Evolutionary conservation across 2,329 filamentous ascomycete species (phyloP).

Genomic region (Hymenoscyphus fructigenus): DNA sequence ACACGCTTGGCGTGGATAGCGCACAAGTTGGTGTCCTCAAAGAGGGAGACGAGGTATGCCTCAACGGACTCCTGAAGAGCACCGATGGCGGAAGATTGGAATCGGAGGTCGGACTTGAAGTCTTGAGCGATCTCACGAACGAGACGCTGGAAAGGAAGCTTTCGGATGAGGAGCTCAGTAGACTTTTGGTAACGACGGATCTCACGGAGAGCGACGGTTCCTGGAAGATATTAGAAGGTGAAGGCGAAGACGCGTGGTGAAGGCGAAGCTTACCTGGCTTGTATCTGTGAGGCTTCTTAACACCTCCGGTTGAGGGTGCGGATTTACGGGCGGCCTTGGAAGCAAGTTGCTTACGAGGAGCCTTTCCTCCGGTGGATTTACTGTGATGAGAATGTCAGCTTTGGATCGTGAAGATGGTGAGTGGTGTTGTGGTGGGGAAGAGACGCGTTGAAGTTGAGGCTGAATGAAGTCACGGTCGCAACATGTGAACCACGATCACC

Average conservation of each 20-base stretch:
- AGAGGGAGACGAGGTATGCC: slow-evolving; percentile 96
- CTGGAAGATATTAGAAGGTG: slow-evolving; percentile 30
- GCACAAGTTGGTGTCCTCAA: slow-evolving; percentile 98
- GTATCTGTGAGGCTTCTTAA: slow-evolving; percentile 92
- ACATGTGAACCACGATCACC: slow-evolving; percentile 31
- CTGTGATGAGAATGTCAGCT: slow-evolving; percentile 37
- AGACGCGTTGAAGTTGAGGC: slow-evolving; percentile 23
- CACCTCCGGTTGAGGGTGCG: slow-evolving; percentile 92
- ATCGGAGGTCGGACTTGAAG: slow-evolving; percentile 93
- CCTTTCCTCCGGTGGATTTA: slow-evolving; percentile 79
- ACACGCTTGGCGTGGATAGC: slow-evolving; percentile 99
- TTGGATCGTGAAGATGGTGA: slow-evolving; percentile 15
- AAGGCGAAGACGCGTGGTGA: slow-evolving; percentile 18
- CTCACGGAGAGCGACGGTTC: slow-evolving; percentile 95
- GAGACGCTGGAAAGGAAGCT: slow-evolving; percentile 96
- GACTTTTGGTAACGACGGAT: slow-evolving; percentile 98
- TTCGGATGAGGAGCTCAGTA: slow-evolving; percentile 93
- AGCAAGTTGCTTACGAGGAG: slow-evolving; percentile 91
- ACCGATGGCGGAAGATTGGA: slow-evolving; percentile 97
- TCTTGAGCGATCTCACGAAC: slow-evolving; percentile 96
- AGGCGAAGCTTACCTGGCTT: slow-evolving; percentile 65
- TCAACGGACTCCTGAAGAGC: slow-evolving; percentile 98
- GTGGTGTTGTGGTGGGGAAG: slow-evolving; percentile 12
- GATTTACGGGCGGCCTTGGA: slow-evolving; percentile 98
- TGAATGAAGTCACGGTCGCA: slow-evolving; percentile 28